Evolutionary conservation across 2,329 filamentous ascomycete genomes (phyloP).

Genomic region (Clonostachys chloroleuca): DNA sequence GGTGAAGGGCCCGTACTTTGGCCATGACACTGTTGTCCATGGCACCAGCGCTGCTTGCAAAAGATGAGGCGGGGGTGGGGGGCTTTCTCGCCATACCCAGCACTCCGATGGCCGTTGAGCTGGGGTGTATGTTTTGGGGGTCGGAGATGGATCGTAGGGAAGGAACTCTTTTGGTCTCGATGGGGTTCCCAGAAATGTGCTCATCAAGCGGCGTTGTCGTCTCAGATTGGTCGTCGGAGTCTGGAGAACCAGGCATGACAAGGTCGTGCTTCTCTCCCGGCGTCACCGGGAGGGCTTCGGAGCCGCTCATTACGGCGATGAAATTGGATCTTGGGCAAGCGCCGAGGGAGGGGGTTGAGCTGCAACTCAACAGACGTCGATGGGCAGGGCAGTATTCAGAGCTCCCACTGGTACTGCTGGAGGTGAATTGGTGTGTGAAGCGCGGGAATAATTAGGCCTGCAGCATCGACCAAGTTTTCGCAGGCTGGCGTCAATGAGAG

Average conservation of each 20-base stretch:
- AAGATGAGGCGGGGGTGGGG: constrained; percentile 26
- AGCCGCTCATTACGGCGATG: constrained; percentile 10
- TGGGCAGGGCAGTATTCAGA: too few relatives aligned
- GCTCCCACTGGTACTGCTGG: too few relatives aligned
- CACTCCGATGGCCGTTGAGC: constrained; percentile 79
- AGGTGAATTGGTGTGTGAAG: too few relatives aligned
- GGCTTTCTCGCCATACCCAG: constrained; percentile 62
- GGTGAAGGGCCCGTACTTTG: constrained; percentile 40
- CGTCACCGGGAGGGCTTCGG: constrained; percentile 35
- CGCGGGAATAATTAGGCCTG: too few relatives aligned
- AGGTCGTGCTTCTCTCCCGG: constrained; percentile 36
- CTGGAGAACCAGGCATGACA: constrained; percentile 34
- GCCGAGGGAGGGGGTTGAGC: too few relatives aligned
- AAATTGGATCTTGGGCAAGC: too few relatives aligned
- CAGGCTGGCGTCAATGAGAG: too few relatives aligned
- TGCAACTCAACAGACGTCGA: too few relatives aligned
- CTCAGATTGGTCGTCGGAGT: constrained; percentile 40
- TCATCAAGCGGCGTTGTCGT: constrained; percentile 42
- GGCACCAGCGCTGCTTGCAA: constrained; percentile 20
- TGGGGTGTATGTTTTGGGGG: constrained; percentile 64
- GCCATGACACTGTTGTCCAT: constrained; percentile 38
- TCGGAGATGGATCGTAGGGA: constrained; percentile 58
- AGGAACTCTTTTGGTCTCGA: constrained; percentile 44
- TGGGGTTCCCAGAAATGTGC: constrained; percentile 21
- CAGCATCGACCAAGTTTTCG: too few relatives aligned